phyloP scores from a whole-genome alignment of 2,329 filamentous ascomycete species.

The Nigrospora osmanthi region DNA sequence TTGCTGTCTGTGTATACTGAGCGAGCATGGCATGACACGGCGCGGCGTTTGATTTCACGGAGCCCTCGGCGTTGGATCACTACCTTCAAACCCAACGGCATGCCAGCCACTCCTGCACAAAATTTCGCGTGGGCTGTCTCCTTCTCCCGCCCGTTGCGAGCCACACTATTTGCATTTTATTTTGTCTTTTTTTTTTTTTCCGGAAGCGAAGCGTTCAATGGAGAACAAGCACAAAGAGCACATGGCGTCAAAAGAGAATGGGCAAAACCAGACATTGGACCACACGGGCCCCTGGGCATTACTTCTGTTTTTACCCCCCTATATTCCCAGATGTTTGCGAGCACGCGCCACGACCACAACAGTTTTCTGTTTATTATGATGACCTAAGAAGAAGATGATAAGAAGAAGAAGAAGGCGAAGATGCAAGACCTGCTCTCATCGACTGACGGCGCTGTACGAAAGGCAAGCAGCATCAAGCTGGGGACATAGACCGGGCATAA shows the following conservation, averaged over 20 bases:
- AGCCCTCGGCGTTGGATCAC: conserved; percentile 22
- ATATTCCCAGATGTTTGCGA: too few relatives aligned
- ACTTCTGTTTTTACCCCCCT: too few relatives aligned
- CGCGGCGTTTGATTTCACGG: conserved; percentile 13
- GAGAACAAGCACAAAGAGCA: not conserved
- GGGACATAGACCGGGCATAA: too few relatives aligned
- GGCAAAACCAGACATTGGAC: conserved; percentile 1
- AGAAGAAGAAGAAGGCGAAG: too few relatives aligned
- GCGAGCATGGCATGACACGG: conserved; percentile 23
- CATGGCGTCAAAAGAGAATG: not conserved
- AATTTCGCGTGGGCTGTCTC: not conserved
- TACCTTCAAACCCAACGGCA: not conserved
- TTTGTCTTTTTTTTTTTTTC: not conserved
- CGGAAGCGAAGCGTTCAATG: not conserved
- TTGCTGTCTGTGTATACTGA: conserved; percentile 26
- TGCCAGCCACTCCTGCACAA: not conserved
- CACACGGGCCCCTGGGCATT: conserved; percentile 3
- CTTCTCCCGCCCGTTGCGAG: not conserved
- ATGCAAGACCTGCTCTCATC: too few relatives aligned
- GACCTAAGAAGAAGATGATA: too few relatives aligned
- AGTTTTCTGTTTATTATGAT: too few relatives aligned
- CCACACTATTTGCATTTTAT: not conserved
- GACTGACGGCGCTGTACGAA: too few relatives aligned
- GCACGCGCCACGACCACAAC: too few relatives aligned
- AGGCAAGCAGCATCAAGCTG: too few relatives aligned